Evolutionary conservation across 2,329 filamentous ascomycete genomes (phyloP).

Genomic region (Fusarium tanahbumbuense): DNA sequence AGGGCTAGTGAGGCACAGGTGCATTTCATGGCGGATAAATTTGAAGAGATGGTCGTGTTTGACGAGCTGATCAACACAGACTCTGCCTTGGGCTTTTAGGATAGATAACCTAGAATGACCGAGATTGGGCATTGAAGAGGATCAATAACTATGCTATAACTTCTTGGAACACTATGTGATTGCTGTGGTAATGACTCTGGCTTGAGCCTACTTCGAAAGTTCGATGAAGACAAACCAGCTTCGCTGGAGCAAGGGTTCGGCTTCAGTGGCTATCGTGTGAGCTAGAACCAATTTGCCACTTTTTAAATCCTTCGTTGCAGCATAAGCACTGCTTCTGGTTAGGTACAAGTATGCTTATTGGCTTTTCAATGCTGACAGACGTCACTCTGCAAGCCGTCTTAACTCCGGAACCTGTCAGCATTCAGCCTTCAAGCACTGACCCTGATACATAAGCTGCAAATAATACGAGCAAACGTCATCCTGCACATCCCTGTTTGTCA

Average conservation of each 20-base stretch:
- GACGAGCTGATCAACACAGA: not conserved
- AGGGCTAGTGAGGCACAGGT: not conserved
- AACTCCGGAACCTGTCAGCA: not conserved
- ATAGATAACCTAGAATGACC: not conserved
- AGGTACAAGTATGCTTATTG: not conserved
- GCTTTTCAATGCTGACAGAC: not conserved
- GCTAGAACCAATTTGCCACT: not conserved
- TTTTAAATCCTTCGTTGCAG: not conserved
- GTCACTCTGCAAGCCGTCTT: not conserved
- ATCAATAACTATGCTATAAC: rapidly evolving
- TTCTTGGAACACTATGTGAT: not conserved
- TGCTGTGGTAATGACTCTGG: not conserved
- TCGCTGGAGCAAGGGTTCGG: not conserved
- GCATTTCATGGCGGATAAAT: not conserved
- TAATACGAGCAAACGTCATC: constrained; percentile 9
- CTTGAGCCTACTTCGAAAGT: not conserved
- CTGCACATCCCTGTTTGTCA: constrained; percentile 1
- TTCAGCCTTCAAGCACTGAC: not conserved
- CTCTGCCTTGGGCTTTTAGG: not conserved
- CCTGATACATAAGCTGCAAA: not conserved
- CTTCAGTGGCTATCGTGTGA: not conserved
- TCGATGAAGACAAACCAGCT: not conserved
- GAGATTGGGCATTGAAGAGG: not conserved
- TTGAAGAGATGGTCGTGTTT: not conserved
- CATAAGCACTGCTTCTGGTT: no score